Percentiles rank a stretch among this genome's conserved stretches.
These are phyloP conservation scores for Babesia sp. DNA, from an alignment of 169 alveolate species.

Conservation along the genomic window DNA sequence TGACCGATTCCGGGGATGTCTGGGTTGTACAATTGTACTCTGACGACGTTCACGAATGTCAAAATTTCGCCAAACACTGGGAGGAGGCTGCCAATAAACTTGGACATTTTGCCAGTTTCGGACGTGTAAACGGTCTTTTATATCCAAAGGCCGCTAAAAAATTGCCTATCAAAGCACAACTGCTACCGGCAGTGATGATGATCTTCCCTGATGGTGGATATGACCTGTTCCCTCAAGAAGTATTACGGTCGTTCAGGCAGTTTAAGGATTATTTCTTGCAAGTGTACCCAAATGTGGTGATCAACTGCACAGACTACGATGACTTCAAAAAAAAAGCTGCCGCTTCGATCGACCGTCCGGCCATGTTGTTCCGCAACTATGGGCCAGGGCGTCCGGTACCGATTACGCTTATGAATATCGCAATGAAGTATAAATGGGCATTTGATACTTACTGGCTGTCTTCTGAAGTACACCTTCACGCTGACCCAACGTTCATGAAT, in stretches of 20 bases:
- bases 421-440: slow-evolving; percentile 27
- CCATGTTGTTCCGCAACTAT: slow-evolving; percentile 16
- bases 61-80: slow-evolving; percentile 51
- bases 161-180: slow-evolving; percentile 42
- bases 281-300: slow-evolving; percentile 2
- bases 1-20: slow-evolving; percentile 27
- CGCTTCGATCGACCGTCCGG: not conserved
- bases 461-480: not conserved
- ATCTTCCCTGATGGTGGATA: slow-evolving; percentile 41
- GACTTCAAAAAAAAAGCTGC: slow-evolving; percentile 23
- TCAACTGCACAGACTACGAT: slow-evolving; percentile 1
- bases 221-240: slow-evolving; percentile 51
- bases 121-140: slow-evolving; percentile 44
- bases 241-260: not conserved
- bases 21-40: slow-evolving; percentile 67
- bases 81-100: slow-evolving; percentile 47
- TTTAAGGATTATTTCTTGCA: slow-evolving; percentile 15
- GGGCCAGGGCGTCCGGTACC: not conserved
- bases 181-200: slow-evolving; percentile 59
- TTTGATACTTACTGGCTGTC: slow-evolving; percentile 28
- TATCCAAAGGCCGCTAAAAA: slow-evolving; percentile 18
- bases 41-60: slow-evolving; percentile 46
- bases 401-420: not conserved
- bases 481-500: not conserved
- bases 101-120: slow-evolving; percentile 44